Conservation (phyloP, 768 basidiomycete species). For the Pleurotus pulmonarius region DNA sequence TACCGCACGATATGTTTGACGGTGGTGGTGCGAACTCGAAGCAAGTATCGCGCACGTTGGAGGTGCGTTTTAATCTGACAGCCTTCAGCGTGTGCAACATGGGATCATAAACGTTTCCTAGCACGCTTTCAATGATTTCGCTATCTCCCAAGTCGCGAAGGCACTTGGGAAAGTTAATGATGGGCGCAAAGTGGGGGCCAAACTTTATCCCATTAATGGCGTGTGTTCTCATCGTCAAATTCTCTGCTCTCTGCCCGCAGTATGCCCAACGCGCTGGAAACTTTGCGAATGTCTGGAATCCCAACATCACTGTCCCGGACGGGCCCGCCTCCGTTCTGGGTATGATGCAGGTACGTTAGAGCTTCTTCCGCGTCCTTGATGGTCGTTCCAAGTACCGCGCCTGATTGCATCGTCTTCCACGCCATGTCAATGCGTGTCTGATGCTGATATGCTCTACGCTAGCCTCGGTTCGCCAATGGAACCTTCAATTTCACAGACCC, state of each 20-base stretch:
- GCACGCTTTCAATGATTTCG: slow-evolving; percentile 64
- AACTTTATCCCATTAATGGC: not conserved
- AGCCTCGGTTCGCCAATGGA: slow-evolving; percentile 56
- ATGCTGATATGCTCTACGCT: not conserved
- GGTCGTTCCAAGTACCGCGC: too few species aligned
- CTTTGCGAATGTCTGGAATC: slow-evolving; percentile 59
- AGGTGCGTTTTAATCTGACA: slow-evolving; percentile 29
- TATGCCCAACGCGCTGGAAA: slow-evolving; percentile 53
- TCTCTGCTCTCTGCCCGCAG: slow-evolving; percentile 22
- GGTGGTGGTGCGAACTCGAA: slow-evolving; percentile 55
- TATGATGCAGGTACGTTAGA: slow-evolving; percentile 52
- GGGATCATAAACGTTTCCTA: slow-evolving; percentile 17
- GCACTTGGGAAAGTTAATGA: slow-evolving; percentile 46
- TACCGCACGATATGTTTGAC: slow-evolving; percentile 36
- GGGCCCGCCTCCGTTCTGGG: slow-evolving; percentile 39
- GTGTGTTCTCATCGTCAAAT: not conserved
- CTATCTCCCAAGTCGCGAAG: slow-evolving; percentile 62
- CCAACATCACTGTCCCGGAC: slow-evolving; percentile 48
- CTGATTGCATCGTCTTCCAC: too few species aligned
- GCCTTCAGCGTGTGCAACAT: not conserved
- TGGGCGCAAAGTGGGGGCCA: slow-evolving; percentile 38
- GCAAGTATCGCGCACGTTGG: slow-evolving; percentile 59
- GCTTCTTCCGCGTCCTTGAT: not conserved
- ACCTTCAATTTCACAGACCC: slow-evolving; percentile 65
- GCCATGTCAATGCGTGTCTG: not conserved